These are phyloP conservation scores for Baeospora myosura DNA, from an alignment of 1,284 basidiomycete genomes.

Conservation along the genomic window DNA sequence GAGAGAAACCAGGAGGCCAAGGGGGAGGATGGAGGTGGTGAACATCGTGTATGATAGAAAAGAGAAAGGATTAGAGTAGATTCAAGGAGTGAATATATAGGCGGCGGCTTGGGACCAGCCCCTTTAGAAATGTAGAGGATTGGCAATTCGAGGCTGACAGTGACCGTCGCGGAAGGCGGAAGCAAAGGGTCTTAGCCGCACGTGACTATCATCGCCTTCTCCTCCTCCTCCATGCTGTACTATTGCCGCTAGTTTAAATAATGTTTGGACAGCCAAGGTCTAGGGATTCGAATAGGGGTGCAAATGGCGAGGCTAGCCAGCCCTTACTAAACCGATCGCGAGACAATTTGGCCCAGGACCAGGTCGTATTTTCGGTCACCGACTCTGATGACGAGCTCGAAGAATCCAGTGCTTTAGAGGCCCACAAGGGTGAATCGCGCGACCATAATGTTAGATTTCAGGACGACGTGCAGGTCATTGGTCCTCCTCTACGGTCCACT, in stretches of 20 bases:
- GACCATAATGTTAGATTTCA: slow-evolving; percentile 50
- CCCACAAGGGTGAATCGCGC: slow-evolving; percentile 23
- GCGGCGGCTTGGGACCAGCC: too few species aligned
- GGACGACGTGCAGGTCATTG: slow-evolving; percentile 61
- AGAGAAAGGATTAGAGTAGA: too few species aligned
- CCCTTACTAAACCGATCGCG: slow-evolving; percentile 39
- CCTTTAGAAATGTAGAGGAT: too few species aligned
- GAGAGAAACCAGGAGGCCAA: slow-evolving; percentile 5
- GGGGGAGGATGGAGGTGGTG: slow-evolving; percentile 3
- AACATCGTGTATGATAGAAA: too few species aligned
- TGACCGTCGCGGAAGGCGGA: too few species aligned
- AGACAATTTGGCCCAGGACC: slow-evolving; percentile 3
- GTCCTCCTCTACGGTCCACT: slow-evolving; percentile 62
- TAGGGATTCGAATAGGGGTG: slow-evolving; percentile 22
- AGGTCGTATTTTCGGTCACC: slow-evolving; percentile 22
- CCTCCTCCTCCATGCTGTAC: too few species aligned
- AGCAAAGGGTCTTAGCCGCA: too few species aligned
- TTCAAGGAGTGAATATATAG: too few species aligned
- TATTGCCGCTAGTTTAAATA: too few species aligned
- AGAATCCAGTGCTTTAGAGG: slow-evolving; percentile 20
- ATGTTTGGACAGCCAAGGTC: slow-evolving; percentile 34
- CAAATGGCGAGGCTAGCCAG: slow-evolving; percentile 39
- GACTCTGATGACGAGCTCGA: slow-evolving; percentile 21
- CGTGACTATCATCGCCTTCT: too few species aligned
- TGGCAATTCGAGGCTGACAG: too few species aligned